Conservation (phyloP, 2,329 filamentous ascomycete genomes). For the Scortechinia acanthostroma region DNA sequence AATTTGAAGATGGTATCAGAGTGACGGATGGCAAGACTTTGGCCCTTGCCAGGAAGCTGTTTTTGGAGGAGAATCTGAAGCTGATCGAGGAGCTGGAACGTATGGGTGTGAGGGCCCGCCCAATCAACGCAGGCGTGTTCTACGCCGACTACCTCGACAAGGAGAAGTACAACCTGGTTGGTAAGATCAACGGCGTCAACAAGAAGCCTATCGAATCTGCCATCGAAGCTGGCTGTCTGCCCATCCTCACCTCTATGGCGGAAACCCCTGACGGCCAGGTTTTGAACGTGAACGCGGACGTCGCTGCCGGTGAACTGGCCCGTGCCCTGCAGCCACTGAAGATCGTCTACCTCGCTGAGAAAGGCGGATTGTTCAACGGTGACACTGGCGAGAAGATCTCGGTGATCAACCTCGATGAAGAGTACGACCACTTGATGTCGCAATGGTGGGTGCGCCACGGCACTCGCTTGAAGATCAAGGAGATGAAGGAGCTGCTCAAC, state of each 20-base stretch:
- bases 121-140: constrained; percentile 84
- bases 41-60: constrained; percentile 81
- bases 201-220: constrained; percentile 83
- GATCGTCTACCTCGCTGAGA: constrained; percentile 97
- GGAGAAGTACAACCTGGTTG: constrained; percentile 91
- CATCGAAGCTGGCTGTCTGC: constrained; percentile 83
- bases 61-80: constrained; percentile 91
- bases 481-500: constrained; percentile 89
- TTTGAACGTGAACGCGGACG: constrained; percentile 95
- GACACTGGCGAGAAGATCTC: constrained; percentile 93
- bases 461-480: constrained; percentile 91
- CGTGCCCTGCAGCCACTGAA: constrained; percentile 85
- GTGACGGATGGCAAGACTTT: constrained; percentile 94
- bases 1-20: constrained; percentile 93
- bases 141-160: constrained; percentile 91
- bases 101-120: constrained; percentile 80
- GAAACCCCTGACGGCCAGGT: constrained; percentile 87
- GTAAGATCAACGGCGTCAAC: constrained; percentile 89
- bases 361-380: constrained; percentile 90
- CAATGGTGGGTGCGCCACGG: constrained; percentile 94
- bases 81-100: constrained; percentile 83
- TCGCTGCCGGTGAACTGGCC: constrained; percentile 87
- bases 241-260: constrained; percentile 92
- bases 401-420: constrained; percentile 92
- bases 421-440: constrained; percentile 85